These are phyloP conservation scores for Phaeosphaeria sp. DNA, from an alignment of 2,329 filamentous ascomycete species.

Conservation along the genomic window DNA sequence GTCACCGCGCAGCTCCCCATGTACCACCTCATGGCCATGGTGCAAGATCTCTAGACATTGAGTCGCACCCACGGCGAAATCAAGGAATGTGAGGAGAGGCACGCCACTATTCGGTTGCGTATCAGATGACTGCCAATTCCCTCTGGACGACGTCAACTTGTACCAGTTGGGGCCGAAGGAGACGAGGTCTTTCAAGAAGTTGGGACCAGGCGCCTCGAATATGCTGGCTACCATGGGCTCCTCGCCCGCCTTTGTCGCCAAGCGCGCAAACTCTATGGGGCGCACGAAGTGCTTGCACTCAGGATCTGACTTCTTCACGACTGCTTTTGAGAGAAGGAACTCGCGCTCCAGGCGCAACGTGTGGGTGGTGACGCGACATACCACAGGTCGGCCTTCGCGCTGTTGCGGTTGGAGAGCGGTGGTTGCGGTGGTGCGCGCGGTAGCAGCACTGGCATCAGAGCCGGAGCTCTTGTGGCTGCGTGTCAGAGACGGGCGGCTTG, in stretches of 20 bases:
- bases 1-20: constrained; percentile 89
- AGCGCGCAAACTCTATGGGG: constrained; percentile 78
- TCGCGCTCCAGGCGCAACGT: constrained; percentile 84
- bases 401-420: constrained; percentile 53
- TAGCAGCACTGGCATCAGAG: constrained; percentile 46
- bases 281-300: constrained; percentile 77
- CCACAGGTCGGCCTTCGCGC: constrained; percentile 60
- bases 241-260: constrained; percentile 73
- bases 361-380: constrained; percentile 85
- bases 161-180: constrained; percentile 73
- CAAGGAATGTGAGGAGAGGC: constrained; percentile 77
- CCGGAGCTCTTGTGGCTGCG: constrained; percentile 43
- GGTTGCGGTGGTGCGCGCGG: constrained; percentile 56
- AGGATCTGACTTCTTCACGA: constrained; percentile 75
- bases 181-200: constrained; percentile 73
- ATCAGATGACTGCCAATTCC: constrained; percentile 21
- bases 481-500: constrained; percentile 32
- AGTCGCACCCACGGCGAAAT: constrained; percentile 88
- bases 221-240: constrained; percentile 80
- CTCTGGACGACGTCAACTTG: constrained; percentile 25
- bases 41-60: constrained; percentile 91
- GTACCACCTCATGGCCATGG: constrained; percentile 83
- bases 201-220: constrained; percentile 78
- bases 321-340: constrained; percentile 79
- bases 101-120: constrained; percentile 61